These are phyloP conservation scores for Uronychia setigera DNA, from an alignment of 73 alveolate species.

Conservation along the genomic window DNA sequence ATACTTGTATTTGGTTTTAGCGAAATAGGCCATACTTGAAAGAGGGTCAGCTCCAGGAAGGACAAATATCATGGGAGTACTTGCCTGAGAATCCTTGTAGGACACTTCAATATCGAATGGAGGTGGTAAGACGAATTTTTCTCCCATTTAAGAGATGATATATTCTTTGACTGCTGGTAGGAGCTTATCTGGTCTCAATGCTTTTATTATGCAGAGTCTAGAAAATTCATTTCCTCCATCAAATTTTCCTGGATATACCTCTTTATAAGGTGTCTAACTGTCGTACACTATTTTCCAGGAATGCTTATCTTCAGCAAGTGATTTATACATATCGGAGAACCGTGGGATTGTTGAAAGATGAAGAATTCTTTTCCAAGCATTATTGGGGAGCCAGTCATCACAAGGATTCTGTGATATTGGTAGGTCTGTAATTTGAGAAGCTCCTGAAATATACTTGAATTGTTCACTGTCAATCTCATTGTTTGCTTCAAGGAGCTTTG, in stretches of 20 bases:
- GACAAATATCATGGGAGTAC: slow-evolving; percentile 98
- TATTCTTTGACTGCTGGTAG: slow-evolving; percentile 83
- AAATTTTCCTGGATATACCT: slow-evolving; percentile 77
- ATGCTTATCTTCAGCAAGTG: slow-evolving; percentile 52
- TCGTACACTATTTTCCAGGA: slow-evolving; percentile 82
- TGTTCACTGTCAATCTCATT: slow-evolving; percentile 36
- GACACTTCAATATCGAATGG: slow-evolving; percentile 96
- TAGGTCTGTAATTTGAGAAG: slow-evolving; percentile 18
- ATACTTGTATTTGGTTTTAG: slow-evolving; percentile 69
- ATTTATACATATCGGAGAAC: slow-evolving; percentile 6
- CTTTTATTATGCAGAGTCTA: slow-evolving; percentile 80
- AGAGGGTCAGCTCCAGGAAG: slow-evolving; percentile 99
- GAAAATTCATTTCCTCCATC: slow-evolving; percentile 67
- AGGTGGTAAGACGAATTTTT: slow-evolving; percentile 96
- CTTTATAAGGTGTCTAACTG: slow-evolving; percentile 74
- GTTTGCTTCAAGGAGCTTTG: slow-evolving; percentile 57
- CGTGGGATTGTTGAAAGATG: slow-evolving; percentile 22
- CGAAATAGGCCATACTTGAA: slow-evolving; percentile 67
- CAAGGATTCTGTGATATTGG: slow-evolving; percentile 26
- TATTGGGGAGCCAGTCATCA: slow-evolving; percentile 56
- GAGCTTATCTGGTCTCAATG: slow-evolving; percentile 90
- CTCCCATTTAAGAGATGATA: slow-evolving; percentile 80
- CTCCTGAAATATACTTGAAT: slow-evolving; percentile 38
- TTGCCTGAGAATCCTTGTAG: slow-evolving; percentile 92
- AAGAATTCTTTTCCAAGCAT: slow-evolving; percentile 43